phyloP scores from a whole-genome alignment of 768 basidiomycete genomes.

The Mrakia gelida region DNA sequence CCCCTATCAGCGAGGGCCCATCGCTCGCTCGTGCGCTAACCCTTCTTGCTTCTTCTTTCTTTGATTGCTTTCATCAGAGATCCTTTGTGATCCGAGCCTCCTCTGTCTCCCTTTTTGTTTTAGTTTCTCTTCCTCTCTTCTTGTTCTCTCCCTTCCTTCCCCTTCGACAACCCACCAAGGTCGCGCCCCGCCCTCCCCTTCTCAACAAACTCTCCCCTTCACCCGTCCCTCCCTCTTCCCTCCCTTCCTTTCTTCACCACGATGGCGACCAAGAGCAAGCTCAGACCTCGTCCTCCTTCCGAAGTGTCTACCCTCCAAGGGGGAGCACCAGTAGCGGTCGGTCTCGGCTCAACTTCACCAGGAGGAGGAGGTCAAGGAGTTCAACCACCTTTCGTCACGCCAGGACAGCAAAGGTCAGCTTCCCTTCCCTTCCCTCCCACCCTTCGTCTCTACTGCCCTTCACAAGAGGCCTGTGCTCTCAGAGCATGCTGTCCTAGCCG shows the following conservation, averaged over 20 bases:
- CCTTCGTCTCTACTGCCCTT: background rate
- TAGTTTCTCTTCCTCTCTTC: background rate
- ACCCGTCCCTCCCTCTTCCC: background rate
- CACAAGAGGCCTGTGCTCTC: background rate
- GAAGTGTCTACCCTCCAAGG: background rate
- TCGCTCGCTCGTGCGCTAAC: background rate
- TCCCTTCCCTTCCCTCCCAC: too few species aligned
- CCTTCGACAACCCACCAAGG: background rate
- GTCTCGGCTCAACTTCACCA: background rate
- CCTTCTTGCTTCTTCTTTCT: background rate
- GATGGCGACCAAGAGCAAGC: constrained; percentile 22
- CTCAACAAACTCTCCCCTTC: background rate
- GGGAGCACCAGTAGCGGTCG: background rate
- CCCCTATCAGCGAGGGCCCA: background rate
- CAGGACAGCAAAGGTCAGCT: constrained; percentile 6
- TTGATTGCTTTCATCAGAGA: background rate
- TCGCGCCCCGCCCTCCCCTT: background rate
- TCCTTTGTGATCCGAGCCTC: constrained; percentile 7
- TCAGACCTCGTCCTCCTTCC: constrained; percentile 10
- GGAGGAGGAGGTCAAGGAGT: background rate
- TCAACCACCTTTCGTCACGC: background rate
- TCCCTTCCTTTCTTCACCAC: background rate
- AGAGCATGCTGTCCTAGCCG: background rate
- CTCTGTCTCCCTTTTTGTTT: background rate
- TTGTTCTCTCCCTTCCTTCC: background rate